phyloP scores from a whole-genome alignment of 768 basidiomycete genomes.

The Suillus decipiens region DNA sequence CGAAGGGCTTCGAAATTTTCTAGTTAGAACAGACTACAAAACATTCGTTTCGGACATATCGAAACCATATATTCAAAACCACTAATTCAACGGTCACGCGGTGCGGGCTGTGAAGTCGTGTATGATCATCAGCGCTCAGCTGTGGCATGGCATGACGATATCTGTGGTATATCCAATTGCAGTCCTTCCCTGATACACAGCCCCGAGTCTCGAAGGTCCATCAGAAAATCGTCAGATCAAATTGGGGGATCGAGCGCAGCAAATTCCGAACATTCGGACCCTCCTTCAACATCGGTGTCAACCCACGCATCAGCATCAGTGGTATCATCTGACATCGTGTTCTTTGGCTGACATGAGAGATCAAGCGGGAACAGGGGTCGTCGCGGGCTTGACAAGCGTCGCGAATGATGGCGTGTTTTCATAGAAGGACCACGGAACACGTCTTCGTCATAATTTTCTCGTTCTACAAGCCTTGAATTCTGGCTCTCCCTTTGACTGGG shows the following conservation, averaged over 20 bases:
- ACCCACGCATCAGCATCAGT: conserved; percentile 36
- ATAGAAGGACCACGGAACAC: conserved; percentile 14
- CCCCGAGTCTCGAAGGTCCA: conserved; percentile 2
- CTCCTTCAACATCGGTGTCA: conserved; percentile 41
- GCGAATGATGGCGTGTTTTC: background rate
- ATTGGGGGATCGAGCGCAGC: conserved; percentile 15
- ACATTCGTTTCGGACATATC: background rate
- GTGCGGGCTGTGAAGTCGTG: background rate
- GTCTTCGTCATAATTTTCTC: conserved; percentile 21
- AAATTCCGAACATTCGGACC: conserved; percentile 22
- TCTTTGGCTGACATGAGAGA: background rate
- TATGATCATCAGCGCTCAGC: background rate
- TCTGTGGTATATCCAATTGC: background rate
- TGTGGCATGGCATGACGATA: background rate
- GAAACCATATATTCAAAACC: background rate
- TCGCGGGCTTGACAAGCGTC: conserved; percentile 6
- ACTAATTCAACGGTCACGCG: background rate
- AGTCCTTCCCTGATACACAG: background rate
- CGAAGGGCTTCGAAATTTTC: background rate
- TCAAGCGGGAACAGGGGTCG: conserved; percentile 17
- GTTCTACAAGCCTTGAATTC: conserved; percentile 11
- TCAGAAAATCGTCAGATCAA: background rate
- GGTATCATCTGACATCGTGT: conserved; percentile 14
- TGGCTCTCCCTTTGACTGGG: conserved; percentile 18
- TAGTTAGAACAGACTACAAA: background rate